Evolutionary conservation across 2,329 filamentous ascomycete species (phyloP), one percentile per base, ranked within the genome.

Genomic region (Curvularia eragrostidis): DNA sequence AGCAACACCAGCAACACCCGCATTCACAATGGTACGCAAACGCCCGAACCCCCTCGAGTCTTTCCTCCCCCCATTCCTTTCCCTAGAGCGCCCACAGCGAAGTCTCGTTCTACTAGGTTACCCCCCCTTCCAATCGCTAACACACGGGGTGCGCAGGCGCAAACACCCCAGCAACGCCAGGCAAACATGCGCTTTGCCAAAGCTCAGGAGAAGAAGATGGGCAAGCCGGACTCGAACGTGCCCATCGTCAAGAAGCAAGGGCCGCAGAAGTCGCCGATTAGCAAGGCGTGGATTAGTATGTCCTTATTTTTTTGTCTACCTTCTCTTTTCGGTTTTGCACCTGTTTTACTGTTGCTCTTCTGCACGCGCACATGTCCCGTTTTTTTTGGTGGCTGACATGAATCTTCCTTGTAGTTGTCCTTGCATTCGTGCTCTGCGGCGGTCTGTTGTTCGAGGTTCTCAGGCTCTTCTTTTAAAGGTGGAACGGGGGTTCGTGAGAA

Each of bases 111-210:
- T n/a, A n/a, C n/a, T n/a, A n/a, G n/a, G n/a, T n/a, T n/a, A n/a
- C n/a, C n/a, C n/a, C n/a, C n/a, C 34, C 38, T 23, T 21, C 15
- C 18, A 19, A 30, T 46, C 9, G 24, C 42, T 44, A 24, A 39
- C 26, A 30, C 13, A 26, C n/a, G n/a, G n/a, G 32, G 23, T 32
- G 30, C 24, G 5, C 54, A 93, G 90, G 90, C 88, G 68, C 91
- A 94, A 88, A 95, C 91, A 67, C 91, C 89, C 68, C 86, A 91
- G 78, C 91, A 95, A 82, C 89, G 91, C 77, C 87, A 87, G 73
- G 88, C 89, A 63, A 95, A 95, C 81, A 86, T 86, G 73, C 89
- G 90, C 79, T 96, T 91, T 79, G 88, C 84, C 66, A 89, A 89
- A 75, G 83, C 85, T 52, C 88, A 94, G 75, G 87, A 90, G 74